Base-by-base conservation (phyloP, 192 early-diverging fungal species). In the Cladochytrium replicatum region DNA sequence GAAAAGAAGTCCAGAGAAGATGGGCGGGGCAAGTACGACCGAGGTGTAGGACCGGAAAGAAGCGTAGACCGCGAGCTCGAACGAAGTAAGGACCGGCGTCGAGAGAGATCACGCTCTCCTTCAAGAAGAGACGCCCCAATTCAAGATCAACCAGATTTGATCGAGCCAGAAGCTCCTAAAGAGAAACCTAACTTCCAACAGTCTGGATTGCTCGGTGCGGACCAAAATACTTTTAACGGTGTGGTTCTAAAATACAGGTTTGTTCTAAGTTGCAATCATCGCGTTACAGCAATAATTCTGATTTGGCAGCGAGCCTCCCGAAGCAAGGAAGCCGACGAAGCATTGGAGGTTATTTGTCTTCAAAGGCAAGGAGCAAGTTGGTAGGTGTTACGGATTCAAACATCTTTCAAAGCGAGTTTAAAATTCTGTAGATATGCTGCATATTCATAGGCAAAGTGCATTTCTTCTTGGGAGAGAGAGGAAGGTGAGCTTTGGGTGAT, bases 341-440 rank as follows among this genome's bases (percentile, higher is more conserved):
- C 71, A 68, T 46, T 95, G 83, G 80, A 75, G 92, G 42, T 61
- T 98, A 17, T 94, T 94, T 58, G 86, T 94, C 1, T 98, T 96
- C 61, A 98, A 98, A 55, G 87, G 87, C 31, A 77, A 83, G 38
- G 80, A 92, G 34, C 82, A 91, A 58, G 66, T 90, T 26, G 87
- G 86, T 81, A 66, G 51, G 61, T 43, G 9, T 5, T 8, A 3
- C 15, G 59, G 17, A n/a, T 31, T 29, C 19, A 37, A 6, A 29
- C 21, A 25, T 23, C 11, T 0, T 21, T 39, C 30, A 11, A 24
- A 2, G 0, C 11, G 52, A n/a, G n/a, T n/a, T n/a, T n/a, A n/a
- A n/a, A n/a, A n/a, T n/a, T n/a, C n/a, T n/a, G n/a, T n/a, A 88
- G 93, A 96, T 63, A 64, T 88, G 41, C 73, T 93, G 31, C 82